Percentiles rank a stretch among this genome's conserved stretches.
These are phyloP conservation scores for Pyricularia sp. DNA, from an alignment of 2,329 filamentous ascomycete genomes.

Conservation along the genomic window DNA sequence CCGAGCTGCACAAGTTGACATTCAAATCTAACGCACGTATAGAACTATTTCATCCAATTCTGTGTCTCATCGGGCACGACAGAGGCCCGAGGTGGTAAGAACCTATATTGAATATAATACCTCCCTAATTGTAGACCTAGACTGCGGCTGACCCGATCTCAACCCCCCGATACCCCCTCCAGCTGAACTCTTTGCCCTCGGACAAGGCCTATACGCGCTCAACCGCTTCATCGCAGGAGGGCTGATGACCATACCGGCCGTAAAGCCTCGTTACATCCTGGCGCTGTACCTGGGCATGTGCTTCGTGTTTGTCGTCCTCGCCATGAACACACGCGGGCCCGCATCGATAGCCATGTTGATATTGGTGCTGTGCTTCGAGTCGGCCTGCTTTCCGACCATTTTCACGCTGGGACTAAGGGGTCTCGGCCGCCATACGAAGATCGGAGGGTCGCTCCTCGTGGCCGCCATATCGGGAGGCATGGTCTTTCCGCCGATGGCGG, in stretches of 20 bases:
- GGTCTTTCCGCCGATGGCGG: constrained; percentile 43
- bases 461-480: constrained; percentile 46
- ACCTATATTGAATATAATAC: not conserved
- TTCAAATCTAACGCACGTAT: not conserved
- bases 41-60: constrained; percentile 46
- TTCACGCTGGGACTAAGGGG: constrained; percentile 49
- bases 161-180: constrained; percentile 17
- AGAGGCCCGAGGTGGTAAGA: constrained; percentile 12
- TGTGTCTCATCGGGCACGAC: constrained; percentile 20
- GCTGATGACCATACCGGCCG: constrained; percentile 38
- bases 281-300: constrained; percentile 39
- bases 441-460: constrained; percentile 43
- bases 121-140: not conserved
- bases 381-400: constrained; percentile 49
- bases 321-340: constrained; percentile 41
- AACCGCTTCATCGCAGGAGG: constrained; percentile 48
- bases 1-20: not conserved
- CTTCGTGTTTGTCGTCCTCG: constrained; percentile 44
- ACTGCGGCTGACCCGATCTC: constrained; percentile 2
- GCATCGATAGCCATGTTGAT: constrained; percentile 45
- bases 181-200: constrained; percentile 46
- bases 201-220: constrained; percentile 49
- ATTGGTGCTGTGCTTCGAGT: constrained; percentile 46
- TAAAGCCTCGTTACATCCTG: constrained; percentile 47
- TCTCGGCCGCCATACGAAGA: constrained; percentile 45